Evolutionary conservation across 768 basidiomycete genomes (phyloP).

Genomic region (Trametes cingulata): DNA sequence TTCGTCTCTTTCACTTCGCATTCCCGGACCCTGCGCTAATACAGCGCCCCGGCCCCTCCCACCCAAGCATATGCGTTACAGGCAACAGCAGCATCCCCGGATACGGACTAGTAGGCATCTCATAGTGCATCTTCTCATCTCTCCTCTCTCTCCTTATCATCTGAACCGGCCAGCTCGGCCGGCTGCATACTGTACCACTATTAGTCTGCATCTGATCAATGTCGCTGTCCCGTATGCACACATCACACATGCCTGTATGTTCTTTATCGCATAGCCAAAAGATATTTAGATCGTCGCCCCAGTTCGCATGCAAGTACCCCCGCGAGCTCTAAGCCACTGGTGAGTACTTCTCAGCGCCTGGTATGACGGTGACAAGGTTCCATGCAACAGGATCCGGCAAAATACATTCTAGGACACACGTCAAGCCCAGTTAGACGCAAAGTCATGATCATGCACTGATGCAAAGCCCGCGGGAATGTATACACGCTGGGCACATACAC

Average conservation of each 20-base stretch:
- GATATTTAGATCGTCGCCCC: too few relatives aligned
- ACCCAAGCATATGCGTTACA: conserved; percentile 3
- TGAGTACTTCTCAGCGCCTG: too few relatives aligned
- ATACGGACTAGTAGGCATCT: conserved; percentile 8
- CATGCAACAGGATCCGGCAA: too few relatives aligned
- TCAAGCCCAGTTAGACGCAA: too few relatives aligned
- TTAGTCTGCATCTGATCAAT: conserved; percentile 19
- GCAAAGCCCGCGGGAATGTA: too few relatives aligned
- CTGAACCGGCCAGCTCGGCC: neutral
- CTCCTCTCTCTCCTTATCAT: neutral
- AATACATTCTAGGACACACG: too few relatives aligned
- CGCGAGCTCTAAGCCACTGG: too few relatives aligned
- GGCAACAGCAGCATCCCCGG: conserved; percentile 11
- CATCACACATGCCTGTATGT: conserved; percentile 16
- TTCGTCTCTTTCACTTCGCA: neutral
- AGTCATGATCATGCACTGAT: too few relatives aligned
- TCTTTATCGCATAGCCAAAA: neutral
- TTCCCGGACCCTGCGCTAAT: neutral
- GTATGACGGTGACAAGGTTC: too few relatives aligned
- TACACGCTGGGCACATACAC: too few relatives aligned
- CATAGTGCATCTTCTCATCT: neutral
- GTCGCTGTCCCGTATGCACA: conserved; percentile 20
- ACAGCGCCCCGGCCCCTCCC: neutral
- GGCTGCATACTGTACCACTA: conserved; percentile 19
- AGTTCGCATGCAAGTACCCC: too few relatives aligned